Evolutionary conservation across 345 rosid species (phyloP), one percentile per base, ranked within the genome.

Genomic region (Euphorbia peplus): DNA sequence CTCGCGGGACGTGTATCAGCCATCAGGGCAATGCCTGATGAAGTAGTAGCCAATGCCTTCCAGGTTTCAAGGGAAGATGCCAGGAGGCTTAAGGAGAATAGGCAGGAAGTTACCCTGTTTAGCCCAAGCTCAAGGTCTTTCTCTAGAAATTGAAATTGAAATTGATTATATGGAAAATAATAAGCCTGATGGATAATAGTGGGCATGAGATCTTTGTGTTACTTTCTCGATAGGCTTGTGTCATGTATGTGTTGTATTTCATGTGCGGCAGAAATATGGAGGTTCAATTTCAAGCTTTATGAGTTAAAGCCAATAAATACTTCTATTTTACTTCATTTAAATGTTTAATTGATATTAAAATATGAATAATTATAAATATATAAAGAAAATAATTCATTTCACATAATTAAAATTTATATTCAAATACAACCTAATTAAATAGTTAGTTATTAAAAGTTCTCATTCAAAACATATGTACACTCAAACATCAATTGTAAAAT

Each of bases 41-140:
- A 76, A 1, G 87, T 83, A 0, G 18, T 81, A 7, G 35, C 60
- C 16, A 83, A 83, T 48, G 68, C 85, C 0, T 81, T 10, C 72
- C 56, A 63, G 8, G 19, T 83, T 1, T 81, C 85, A 1, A 73
- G 75, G 56, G 76, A 79, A 24, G 83, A 81, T 0, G 77, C 81
- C 0, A 61, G 60, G 73, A 78, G 72, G 73, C 4, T 83, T 19
- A 83, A 83, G 81, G 28, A 50, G 19, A 54, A 29, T 13, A 63
- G 55, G 39, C 39, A 42, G 26, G 71, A 68, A 67, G 54, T 42
- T 1, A 67, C 63, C 1, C 18, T 67, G 10, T 25, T 56, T 3
- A 55, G 64, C 21, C 64, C 64, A 8, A 14, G 46, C 4, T 32
- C 46, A 9, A 60, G 64, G 22, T 32, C 46, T 8, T 32, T 44